Percentiles rank a stretch among this genome's conserved stretches.
These are phyloP conservation scores for Colletotrichum australisinense DNA, from an alignment of 2,329 filamentous ascomycete genomes.

Conservation along the genomic window DNA sequence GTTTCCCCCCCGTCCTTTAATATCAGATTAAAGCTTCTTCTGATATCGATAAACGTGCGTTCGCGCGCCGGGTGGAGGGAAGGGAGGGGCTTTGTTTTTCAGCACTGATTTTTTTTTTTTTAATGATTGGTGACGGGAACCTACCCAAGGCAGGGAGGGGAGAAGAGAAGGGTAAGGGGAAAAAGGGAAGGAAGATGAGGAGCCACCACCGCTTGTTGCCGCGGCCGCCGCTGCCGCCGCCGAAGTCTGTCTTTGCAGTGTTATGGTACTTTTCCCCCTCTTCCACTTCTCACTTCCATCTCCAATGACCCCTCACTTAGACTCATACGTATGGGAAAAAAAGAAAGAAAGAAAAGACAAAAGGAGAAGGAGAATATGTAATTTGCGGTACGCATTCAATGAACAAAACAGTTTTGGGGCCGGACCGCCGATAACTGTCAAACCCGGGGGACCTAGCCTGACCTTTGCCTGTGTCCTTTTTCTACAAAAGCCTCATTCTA, in stretches of 20 bases:
- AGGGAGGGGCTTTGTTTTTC: neutral
- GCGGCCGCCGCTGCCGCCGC: neutral
- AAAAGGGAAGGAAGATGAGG: neutral
- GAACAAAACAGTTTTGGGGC: neutral
- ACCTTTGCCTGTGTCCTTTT: neutral
- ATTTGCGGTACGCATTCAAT: too few species aligned
- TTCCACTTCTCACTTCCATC: too few species aligned
- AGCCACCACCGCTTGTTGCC: neutral
- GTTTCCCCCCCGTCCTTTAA: neutral
- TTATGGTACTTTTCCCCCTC: neutral
- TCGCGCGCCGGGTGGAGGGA: neutral
- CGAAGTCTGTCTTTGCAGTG: neutral
- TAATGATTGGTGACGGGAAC: neutral
- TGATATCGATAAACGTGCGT: neutral
- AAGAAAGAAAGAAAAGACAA: neutral
- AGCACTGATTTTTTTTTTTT: neutral
- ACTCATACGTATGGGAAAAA: neutral
- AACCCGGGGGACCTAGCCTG: constrained; percentile 5
- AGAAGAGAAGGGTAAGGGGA: neutral
- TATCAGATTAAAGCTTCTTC: neutral
- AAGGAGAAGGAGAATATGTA: neutral
- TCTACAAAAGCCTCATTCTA: neutral
- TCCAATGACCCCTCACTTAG: too few species aligned
- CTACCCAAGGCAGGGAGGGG: neutral
- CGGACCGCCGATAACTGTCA: constrained; percentile 15